phyloP scores from a whole-genome alignment of 148 eudicot species.

The Heliamphora exappendiculata region DNA sequence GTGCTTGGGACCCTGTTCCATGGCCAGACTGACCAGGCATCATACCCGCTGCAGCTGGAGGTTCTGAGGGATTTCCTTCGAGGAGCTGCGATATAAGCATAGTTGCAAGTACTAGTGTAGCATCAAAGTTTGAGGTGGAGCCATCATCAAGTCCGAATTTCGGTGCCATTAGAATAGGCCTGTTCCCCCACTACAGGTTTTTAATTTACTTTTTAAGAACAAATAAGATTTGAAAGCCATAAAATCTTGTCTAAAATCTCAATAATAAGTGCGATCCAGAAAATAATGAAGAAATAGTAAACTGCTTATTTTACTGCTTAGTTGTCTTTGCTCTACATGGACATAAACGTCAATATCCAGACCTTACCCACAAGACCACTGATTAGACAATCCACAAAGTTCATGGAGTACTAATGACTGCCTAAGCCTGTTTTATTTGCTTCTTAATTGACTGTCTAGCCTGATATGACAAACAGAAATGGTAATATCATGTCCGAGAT shows the following conservation, averaged over 20 bases:
- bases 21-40: constrained; percentile 29
- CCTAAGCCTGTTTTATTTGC: not conserved
- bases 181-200: constrained; percentile 21
- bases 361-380: not conserved
- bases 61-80: constrained; percentile 45
- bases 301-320: not conserved
- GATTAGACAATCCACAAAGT: not conserved
- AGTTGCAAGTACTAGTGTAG: constrained; percentile 93
- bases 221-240: not conserved
- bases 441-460: not conserved
- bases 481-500: not conserved
- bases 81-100: constrained; percentile 90
- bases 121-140: constrained; percentile 76
- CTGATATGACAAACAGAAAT: not conserved
- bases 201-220: not conserved
- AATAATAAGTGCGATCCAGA: constrained; percentile 2
- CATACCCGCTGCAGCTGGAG: constrained; percentile 35
- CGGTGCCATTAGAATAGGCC: constrained; percentile 95
- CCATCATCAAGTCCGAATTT: constrained; percentile 80
- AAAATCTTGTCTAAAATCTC: not conserved
- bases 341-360: not conserved
- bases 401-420: not conserved
- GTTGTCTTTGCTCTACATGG: not conserved
- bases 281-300: not conserved
- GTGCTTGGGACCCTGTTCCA: constrained; percentile 37